Evolutionary conservation across 1,139 yeast genomes (phyloP), one percentile per base, ranked within the genome.

Genomic region (Zygoascus hellenicus): DNA sequence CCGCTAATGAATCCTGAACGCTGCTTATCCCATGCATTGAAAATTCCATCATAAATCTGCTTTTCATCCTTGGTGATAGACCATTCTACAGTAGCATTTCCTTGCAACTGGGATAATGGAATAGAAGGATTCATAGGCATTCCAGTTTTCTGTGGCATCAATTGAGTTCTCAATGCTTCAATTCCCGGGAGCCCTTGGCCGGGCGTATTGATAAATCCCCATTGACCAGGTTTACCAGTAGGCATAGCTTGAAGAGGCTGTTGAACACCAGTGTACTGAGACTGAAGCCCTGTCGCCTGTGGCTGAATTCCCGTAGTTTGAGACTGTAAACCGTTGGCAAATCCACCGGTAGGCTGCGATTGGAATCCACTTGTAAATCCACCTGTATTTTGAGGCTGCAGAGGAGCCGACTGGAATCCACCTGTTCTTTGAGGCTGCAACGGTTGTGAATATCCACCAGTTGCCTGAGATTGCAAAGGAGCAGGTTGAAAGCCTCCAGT

Each of bases 41-140:
- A 92, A 51, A 90, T 85, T 45, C 84, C 85, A 62, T 89, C 96
- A 66, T 89, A 90, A 48, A 89, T 79, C 51, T 75, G 76, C 63
- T 89, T 90, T 61, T 92, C 98, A 58, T 87, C 92, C 58, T 83
- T 81, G 42, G 94, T 77, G 61, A 90, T 81, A 28, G 92, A 81
- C 90, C 92, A 78, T 78, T 68, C 70, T 13, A 69, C 64, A 35
- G 61, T 57, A 17, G 68, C 65, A 47, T 59, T 61, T 7, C 65
- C 66, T 48, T 64, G 62, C 28, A 63, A 54, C 35, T 58, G 61
- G 5, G 61, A 43, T 16, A 64, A 52, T 14, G 63, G 48, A 28
- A 63, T 63, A 45, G 55, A 63, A 38, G 56, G 54, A 49, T 57
- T 63, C 9, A 65, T 58, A 45, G 65, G 62, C 4, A 69, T 61